Percentiles rank a stretch among this genome's conserved stretches.
Evolutionary conservation across 2,329 filamentous ascomycete genomes (phyloP).

Genomic region (Emergomyces pasteurianus): DNA sequence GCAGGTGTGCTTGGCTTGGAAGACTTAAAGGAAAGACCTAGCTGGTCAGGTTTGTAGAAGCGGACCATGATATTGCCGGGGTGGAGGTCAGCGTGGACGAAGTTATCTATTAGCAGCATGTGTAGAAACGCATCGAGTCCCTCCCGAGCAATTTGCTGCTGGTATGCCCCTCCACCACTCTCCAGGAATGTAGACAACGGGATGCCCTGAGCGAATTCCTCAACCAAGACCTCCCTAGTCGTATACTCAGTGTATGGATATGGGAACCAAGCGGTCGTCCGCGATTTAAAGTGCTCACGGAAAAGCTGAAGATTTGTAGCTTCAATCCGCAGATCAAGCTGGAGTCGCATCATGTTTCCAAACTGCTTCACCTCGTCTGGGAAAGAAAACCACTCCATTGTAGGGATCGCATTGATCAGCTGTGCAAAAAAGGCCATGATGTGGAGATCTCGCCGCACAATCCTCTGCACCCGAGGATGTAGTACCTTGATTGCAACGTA

Average conservation of each 20-base stretch:
- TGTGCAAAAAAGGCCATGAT: constrained; percentile 92
- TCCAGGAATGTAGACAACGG: constrained; percentile 82
- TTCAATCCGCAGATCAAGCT: constrained; percentile 89
- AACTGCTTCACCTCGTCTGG: constrained; percentile 92
- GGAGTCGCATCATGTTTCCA: constrained; percentile 97
- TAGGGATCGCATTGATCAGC: constrained; percentile 73
- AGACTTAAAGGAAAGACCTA: constrained; percentile 48
- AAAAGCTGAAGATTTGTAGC: constrained; percentile 79
- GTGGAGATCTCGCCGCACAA: constrained; percentile 75
- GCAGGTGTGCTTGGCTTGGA: constrained; percentile 26
- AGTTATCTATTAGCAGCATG: constrained; percentile 96
- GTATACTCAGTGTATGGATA: constrained; percentile 89
- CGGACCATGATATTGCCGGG: constrained; percentile 99
- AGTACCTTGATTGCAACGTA: constrained; percentile 96
- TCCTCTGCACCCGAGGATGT: constrained; percentile 80
- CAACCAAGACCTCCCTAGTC: constrained; percentile 80
- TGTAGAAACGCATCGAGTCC: constrained; percentile 90
- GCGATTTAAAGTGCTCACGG: constrained; percentile 76
- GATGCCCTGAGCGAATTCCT: constrained; percentile 92
- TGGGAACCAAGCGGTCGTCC: constrained; percentile 92
- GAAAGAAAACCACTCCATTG: constrained; percentile 92
- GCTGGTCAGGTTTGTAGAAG: constrained; percentile 74
- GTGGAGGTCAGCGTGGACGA: constrained; percentile 90
- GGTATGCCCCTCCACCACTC: constrained; percentile 82
- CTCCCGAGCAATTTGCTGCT: constrained; percentile 87